Base-by-base conservation (phyloP, 495 filamentous ascomycete genomes). In the Trichoderma parareesei region DNA sequence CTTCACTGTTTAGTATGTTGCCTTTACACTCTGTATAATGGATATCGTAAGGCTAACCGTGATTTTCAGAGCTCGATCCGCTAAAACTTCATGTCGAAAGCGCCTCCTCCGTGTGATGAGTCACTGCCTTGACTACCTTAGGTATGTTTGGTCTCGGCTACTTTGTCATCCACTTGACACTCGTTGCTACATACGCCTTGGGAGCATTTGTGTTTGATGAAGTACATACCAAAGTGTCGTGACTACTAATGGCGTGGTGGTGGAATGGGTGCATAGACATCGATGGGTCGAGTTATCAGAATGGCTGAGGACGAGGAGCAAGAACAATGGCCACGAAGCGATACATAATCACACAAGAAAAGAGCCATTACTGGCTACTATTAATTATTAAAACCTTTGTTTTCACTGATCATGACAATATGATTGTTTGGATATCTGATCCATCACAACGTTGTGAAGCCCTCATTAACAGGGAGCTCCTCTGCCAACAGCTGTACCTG, bases 41-140 rank as follows among this genome's bases (percentile, higher is more conserved):
- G 11, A 6, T 7, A 41, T 6, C 40, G 1, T 1, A 41, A 41
- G 60, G 13, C 42, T 27, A 41, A 27, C 42, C 2, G 35, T 7
- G 10, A 5, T 1, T 41, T 41, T 7, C 40, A 62, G 60, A 62
- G 43, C 60, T 38, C 60, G 11, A 42, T 62, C 60, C 38, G 60
- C 42, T 37, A 62, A 35, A 38, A 62, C n/a, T 14, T 62, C 60
- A 62, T 62, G 60, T 27, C 40, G 7, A n/a, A 62, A 10, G 10
- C 60, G 60, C 60, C 60, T 16, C 60, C 60, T 38, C 60, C 60
- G 2, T 38, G 38, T 10, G 38, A 62, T 14, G 60, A 62, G 38
- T 35, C 60, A 62, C 60, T 62, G 38, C 35, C 38, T 62, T n/a
- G 60, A 62, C 60, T 62, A 62, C 18, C 14, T 62, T 6, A 35